A percentile compares a stretch with the other conserved stretches of the same genome.
Conservation (phyloP, 371 early-diverging fungal species). For the Nematocida sp. region DNA sequence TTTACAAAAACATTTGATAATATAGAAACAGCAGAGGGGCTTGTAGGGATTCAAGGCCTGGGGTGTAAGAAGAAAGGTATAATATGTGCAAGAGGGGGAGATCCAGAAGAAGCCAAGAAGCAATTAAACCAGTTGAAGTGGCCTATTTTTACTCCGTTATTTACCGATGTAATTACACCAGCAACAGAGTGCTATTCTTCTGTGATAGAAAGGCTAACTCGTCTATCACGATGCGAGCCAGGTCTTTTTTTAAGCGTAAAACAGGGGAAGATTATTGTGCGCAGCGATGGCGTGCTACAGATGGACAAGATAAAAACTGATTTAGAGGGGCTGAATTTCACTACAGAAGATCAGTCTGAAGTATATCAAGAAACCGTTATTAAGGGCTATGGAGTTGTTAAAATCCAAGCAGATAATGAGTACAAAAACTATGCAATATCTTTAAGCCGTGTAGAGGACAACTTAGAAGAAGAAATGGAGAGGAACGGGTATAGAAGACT, state of each 20-base stretch:
- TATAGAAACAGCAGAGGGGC: constrained; percentile 12
- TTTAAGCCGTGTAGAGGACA: background rate
- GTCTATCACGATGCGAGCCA: constrained; percentile 54
- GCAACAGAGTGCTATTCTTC: background rate
- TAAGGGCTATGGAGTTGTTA: constrained; percentile 23
- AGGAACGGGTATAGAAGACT: background rate
- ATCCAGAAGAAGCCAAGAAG: background rate
- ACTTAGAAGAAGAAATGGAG: background rate
- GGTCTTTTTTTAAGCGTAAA: constrained; percentile 23
- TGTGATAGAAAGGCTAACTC: constrained; percentile 14
- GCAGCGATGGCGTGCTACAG: constrained; percentile 52
- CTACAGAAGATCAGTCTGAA: constrained; percentile 22
- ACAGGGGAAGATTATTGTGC: constrained; percentile 12
- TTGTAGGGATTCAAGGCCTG: constrained; percentile 40
- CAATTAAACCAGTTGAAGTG: constrained; percentile 20
- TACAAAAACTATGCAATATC: background rate
- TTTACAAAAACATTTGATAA: background rate
- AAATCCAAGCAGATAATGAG: background rate
- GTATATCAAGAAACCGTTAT: constrained; percentile 26
- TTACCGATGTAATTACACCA: constrained; percentile 27
- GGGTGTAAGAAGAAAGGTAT: constrained; percentile 42
- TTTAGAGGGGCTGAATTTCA: constrained; percentile 35
- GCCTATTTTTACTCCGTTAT: constrained; percentile 36
- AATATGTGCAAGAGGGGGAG: background rate
- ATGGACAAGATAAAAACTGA: constrained; percentile 55